These are phyloP conservation scores for Apiospora koreana DNA, from an alignment of 2,329 filamentous ascomycete species.

Conservation along the genomic window DNA sequence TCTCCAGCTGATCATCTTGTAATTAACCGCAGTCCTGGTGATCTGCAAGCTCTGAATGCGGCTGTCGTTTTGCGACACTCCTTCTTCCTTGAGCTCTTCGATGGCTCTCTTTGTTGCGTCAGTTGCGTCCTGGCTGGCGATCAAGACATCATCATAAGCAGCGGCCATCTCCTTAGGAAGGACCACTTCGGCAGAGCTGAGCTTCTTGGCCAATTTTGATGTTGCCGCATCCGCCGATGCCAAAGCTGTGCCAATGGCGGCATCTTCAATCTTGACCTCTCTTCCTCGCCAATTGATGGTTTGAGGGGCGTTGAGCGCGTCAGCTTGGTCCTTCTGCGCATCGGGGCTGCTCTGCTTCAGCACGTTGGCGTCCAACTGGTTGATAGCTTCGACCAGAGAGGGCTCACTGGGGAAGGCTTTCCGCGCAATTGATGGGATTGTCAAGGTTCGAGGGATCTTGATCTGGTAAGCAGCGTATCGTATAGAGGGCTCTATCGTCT, in stretches of 20 bases:
- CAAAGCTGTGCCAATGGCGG: conserved; percentile 83
- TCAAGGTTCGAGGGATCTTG: conserved; percentile 81
- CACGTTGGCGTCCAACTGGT: conserved; percentile 68
- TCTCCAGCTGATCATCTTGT: conserved; percentile 91
- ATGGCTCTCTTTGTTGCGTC: conserved; percentile 93
- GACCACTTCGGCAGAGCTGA: conserved; percentile 44
- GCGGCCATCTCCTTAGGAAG: conserved; percentile 71
- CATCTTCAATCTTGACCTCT: conserved; percentile 87
- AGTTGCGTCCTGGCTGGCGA: conserved; percentile 87
- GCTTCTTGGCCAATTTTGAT: conserved; percentile 46
- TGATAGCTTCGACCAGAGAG: conserved; percentile 65
- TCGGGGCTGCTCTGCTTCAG: conserved; percentile 58
- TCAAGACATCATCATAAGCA: conserved; percentile 88
- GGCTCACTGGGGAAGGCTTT: conserved; percentile 73
- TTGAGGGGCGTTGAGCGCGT: conserved; percentile 61
- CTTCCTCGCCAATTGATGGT: conserved; percentile 84
- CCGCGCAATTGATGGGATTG: conserved; percentile 76
- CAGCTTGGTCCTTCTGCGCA: conserved; percentile 50
- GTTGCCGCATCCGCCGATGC: conserved; percentile 64
- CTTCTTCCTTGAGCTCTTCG: conserved; percentile 83
- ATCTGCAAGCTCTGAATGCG: conserved; percentile 93
- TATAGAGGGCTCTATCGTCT: conserved; percentile 89
- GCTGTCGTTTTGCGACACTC: conserved; percentile 78
- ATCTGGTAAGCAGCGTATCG: conserved; percentile 93
- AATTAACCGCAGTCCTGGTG: conserved; percentile 90